Evolutionary conservation across 2,329 filamentous ascomycete genomes (phyloP).

Genomic region (Curvularia verruculosa): DNA sequence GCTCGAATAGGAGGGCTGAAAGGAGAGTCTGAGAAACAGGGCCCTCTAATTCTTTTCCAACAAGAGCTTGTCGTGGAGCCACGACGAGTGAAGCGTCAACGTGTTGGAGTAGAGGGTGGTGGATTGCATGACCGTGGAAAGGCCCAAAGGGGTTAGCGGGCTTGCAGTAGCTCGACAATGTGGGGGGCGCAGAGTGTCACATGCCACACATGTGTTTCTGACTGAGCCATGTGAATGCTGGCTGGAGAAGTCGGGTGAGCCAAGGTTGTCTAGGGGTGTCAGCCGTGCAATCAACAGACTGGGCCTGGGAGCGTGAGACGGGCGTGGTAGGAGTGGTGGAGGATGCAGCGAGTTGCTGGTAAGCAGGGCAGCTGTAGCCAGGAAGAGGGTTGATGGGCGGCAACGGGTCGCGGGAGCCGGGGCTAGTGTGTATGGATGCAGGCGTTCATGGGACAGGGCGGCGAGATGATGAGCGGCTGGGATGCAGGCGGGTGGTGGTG

Average conservation of each 20-base stretch:
- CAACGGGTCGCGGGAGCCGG: neutral
- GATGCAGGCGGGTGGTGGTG: neutral
- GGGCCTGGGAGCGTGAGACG: constrained; percentile 9
- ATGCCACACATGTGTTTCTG: constrained; percentile 29
- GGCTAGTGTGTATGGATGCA: too few relatives aligned
- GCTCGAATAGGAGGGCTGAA: neutral
- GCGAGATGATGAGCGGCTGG: too few relatives aligned
- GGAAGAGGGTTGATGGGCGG: too few relatives aligned
- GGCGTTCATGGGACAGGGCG: too few relatives aligned
- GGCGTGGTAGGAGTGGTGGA: neutral
- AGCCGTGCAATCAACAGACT: constrained; percentile 21
- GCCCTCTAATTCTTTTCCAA: too few relatives aligned
- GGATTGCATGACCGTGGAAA: constrained; percentile 13
- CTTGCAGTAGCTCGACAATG: constrained; percentile 20
- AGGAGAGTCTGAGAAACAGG: neutral
- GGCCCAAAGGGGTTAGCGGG: constrained; percentile 13
- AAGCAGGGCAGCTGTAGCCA: neutral
- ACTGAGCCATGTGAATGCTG: constrained; percentile 20
- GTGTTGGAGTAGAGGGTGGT: neutral
- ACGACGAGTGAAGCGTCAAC: neutral
- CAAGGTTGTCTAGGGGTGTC: constrained; percentile 26
- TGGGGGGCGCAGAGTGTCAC: constrained; percentile 30
- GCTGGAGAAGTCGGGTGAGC: constrained; percentile 19
- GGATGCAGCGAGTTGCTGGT: neutral
- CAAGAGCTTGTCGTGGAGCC: too few relatives aligned